phyloP scores from a whole-genome alignment of 2,329 filamentous ascomycete species.

The Nigrograna mackinnonii region DNA sequence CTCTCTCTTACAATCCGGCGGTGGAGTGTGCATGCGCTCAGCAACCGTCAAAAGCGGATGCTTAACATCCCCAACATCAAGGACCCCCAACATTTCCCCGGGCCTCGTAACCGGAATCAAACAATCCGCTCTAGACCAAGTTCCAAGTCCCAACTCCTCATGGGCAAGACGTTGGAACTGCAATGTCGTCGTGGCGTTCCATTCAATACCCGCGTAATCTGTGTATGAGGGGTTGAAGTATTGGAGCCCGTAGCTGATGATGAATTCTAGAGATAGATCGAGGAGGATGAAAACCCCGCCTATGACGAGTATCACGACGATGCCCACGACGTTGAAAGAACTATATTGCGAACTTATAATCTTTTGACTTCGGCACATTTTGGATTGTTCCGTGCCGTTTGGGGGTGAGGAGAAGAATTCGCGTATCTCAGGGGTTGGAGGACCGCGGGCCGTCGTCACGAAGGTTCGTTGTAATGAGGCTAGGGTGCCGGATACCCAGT shows the following conservation, averaged over 20 bases:
- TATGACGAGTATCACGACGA: slow-evolving; percentile 2
- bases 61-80: slow-evolving; percentile 5
- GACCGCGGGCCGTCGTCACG: slow-evolving; percentile 2
- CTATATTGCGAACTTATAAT: slow-evolving; percentile 4
- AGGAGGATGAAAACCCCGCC: slow-evolving; percentile 7
- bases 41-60: too few relatives aligned
- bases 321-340: slow-evolving; percentile 8
- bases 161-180: slow-evolving; percentile 25
- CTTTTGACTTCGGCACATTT: slow-evolving; percentile 2
- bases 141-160: slow-evolving; percentile 17
- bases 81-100: background rate
- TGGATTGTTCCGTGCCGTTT: background rate
- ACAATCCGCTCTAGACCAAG: slow-evolving; percentile 12
- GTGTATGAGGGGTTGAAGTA: background rate
- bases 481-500: slow-evolving; percentile 26
- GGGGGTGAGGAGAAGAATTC: background rate
- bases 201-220: slow-evolving; percentile 16
- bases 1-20: too few relatives aligned
- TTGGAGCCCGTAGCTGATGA: background rate
- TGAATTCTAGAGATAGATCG: background rate
- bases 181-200: slow-evolving; percentile 18
- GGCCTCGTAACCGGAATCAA: slow-evolving; percentile 14
- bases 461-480: slow-evolving; percentile 21
- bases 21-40: too few relatives aligned
- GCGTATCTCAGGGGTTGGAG: background rate